Conservation (phyloP, 306 rosid genomes). For the Corylus americana region DNA sequence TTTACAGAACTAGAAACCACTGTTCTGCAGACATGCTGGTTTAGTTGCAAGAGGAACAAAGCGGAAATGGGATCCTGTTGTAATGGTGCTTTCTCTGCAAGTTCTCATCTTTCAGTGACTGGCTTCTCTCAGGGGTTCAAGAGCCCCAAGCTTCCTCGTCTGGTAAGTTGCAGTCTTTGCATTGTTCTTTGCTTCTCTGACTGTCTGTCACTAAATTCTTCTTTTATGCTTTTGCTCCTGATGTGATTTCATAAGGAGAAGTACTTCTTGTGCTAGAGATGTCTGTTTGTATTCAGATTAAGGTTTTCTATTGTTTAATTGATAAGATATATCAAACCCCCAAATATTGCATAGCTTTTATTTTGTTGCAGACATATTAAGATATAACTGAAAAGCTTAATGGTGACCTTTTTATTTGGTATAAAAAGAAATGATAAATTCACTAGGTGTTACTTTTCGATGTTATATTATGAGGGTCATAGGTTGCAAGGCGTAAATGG, state of each 20-base stretch:
- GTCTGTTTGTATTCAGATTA: not conserved
- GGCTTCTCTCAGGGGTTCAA: slow-evolving; percentile 41
- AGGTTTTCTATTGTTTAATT: not conserved
- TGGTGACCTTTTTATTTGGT: slow-evolving; percentile 9
- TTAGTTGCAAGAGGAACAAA: slow-evolving; percentile 29
- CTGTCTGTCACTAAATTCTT: slow-evolving; percentile 4
- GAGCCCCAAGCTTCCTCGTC: slow-evolving; percentile 46
- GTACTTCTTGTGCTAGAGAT: not conserved
- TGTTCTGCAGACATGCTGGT: slow-evolving; percentile 15
- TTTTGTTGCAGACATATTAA: not conserved
- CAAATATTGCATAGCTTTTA: not conserved
- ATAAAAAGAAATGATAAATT: not conserved
- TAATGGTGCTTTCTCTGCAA: slow-evolving; percentile 41
- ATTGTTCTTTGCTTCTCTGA: slow-evolving; percentile 18
- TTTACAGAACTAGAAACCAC: not conserved
- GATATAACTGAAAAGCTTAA: not conserved
- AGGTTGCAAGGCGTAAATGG: slow-evolving; percentile 6
- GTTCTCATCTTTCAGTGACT: slow-evolving; percentile 42
- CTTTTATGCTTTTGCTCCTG: not conserved
- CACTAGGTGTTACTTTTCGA: not conserved
- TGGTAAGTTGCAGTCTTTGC: slow-evolving; percentile 42
- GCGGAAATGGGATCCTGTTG: slow-evolving; percentile 59
- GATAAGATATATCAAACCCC: not conserved
- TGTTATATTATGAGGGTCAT: slow-evolving; percentile 1
- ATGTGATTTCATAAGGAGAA: slow-evolving; percentile 8